phyloP scores from a whole-genome alignment of 495 filamentous ascomycete species.

The Talaromyces borbonicus region DNA sequence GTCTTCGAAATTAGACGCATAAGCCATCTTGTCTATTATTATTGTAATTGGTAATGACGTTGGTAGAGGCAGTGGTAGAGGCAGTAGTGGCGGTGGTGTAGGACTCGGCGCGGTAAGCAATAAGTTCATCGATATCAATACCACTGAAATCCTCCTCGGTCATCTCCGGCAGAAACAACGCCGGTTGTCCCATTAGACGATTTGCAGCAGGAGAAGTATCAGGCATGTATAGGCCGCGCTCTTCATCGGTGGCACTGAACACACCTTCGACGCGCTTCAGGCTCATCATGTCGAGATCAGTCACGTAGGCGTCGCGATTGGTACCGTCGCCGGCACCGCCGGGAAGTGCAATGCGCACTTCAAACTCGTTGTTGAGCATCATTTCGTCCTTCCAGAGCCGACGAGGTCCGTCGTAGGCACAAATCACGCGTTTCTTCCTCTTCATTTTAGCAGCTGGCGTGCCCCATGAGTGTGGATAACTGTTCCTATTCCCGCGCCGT shows the following conservation, averaged over 20 bases:
- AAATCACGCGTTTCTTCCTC: constrained; percentile 92
- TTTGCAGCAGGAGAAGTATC: constrained; percentile 13
- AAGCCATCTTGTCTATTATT: not conserved
- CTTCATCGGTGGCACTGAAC: constrained; percentile 62
- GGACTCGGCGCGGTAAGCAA: constrained; percentile 23
- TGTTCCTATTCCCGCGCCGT: constrained; percentile 75
- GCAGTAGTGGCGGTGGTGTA: no score
- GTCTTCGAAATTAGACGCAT: not conserved
- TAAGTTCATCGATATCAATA: constrained; percentile 31
- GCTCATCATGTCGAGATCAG: constrained; percentile 88
- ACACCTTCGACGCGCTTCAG: constrained; percentile 79
- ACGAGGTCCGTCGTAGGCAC: constrained; percentile 82
- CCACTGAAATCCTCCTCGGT: constrained; percentile 27
- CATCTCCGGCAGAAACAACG: constrained; percentile 25
- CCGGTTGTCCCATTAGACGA: constrained; percentile 32
- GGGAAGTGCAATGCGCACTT: constrained; percentile 73
- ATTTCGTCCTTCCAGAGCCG: constrained; percentile 97
- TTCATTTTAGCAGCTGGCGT: constrained; percentile 84
- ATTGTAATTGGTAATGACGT: no score
- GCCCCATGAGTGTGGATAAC: constrained; percentile 89
- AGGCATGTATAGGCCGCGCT: constrained; percentile 72
- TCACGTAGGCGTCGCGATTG: constrained; percentile 59
- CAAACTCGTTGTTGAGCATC: constrained; percentile 93
- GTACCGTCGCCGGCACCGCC: constrained; percentile 52
- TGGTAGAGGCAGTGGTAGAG: no score